Conservation (phyloP, 768 basidiomycete species). For the Imleria badia region DNA sequence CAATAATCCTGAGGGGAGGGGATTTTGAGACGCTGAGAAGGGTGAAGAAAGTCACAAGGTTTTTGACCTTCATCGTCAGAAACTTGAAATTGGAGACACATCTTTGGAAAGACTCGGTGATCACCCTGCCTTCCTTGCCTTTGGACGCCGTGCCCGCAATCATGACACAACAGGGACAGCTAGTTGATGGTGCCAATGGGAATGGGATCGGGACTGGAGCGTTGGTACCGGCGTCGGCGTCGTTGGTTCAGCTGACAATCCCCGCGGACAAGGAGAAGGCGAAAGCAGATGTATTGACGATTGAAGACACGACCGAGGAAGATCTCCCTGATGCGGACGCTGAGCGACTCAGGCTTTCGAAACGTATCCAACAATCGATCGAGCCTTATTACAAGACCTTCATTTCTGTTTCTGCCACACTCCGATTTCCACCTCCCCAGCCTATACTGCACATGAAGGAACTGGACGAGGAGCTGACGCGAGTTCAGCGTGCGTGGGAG, state of each 20-base stretch:
- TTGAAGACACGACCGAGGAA: constrained; percentile 37
- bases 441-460: constrained; percentile 87
- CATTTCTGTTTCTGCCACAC: constrained; percentile 90
- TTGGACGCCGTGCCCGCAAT: constrained; percentile 59
- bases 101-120: constrained; percentile 88
- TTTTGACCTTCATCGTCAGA: constrained; percentile 89
- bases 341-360: constrained; percentile 65
- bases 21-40: constrained; percentile 76
- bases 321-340: constrained; percentile 70
- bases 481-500: constrained; percentile 76
- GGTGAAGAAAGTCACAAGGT: constrained; percentile 90
- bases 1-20: constrained; percentile 87
- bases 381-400: constrained; percentile 83
- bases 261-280: constrained; percentile 18
- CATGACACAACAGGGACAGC: constrained; percentile 29
- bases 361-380: constrained; percentile 78
- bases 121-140: constrained; percentile 67
- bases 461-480: constrained; percentile 73
- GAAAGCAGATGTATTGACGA: constrained; percentile 5
- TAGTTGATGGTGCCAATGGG: constrained; percentile 22
- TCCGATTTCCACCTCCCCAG: constrained; percentile 90
- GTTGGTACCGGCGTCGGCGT: constrained; percentile 24
- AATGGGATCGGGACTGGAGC: constrained; percentile 12
- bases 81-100: constrained; percentile 93
- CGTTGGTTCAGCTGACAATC: constrained; percentile 22